Evolutionary conservation across 352 stramenopile species (phyloP), one percentile per base, ranked within the genome.

Genomic region (Globisporangium takayamanum): DNA sequence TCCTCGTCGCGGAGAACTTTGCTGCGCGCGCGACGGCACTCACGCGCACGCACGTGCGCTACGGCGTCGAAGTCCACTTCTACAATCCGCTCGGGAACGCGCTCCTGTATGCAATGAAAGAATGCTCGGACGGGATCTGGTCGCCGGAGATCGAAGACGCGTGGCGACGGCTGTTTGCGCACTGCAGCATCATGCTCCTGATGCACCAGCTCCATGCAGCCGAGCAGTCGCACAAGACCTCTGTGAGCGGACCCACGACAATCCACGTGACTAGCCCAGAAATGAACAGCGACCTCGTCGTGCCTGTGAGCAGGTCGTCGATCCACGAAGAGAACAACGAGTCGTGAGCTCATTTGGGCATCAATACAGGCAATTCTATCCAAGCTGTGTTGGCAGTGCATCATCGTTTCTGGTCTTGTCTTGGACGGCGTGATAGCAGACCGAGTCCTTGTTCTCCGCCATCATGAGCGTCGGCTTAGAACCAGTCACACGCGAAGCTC

Each of bases 21-120:
- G 74, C 77, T 4, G 70, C 88, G 28, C 69, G 87, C 50, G 69
- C 97, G 57, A 60, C 92, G n/a, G 60, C 63, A 54, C 60, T 80
- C 30, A 73, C 91, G 7, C 91, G 75, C 4, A 86, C 78, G 1
- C 89, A 89, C 41, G 74, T 97, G 26, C 88, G 76, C 53, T 78
- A 81, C 49, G 89, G 95, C 37, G 88, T 98, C 20, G 67, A 97
- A 18, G 63, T 87, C 30, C 80, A 95, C 37, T 77, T 86, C 46
- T 97, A 96, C 77, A 94, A 97, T 44, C 72, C 82, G 15, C 68
- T 98, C 15, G 91, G 95, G 2, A 83, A 91, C 49, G 87, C 84
- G 22, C 80, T 98, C 16, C 68, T 98, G 37, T 67, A 68, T 18
- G 78, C 85, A 7, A 95, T 97, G 76, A 72, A 77, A 30, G 62